Percentiles rank a stretch among this genome's conserved stretches.
These are phyloP conservation scores for Cutaneotrichosporon sp. DNA, from an alignment of 1,284 basidiomycete genomes.

Conservation along the genomic window DNA sequence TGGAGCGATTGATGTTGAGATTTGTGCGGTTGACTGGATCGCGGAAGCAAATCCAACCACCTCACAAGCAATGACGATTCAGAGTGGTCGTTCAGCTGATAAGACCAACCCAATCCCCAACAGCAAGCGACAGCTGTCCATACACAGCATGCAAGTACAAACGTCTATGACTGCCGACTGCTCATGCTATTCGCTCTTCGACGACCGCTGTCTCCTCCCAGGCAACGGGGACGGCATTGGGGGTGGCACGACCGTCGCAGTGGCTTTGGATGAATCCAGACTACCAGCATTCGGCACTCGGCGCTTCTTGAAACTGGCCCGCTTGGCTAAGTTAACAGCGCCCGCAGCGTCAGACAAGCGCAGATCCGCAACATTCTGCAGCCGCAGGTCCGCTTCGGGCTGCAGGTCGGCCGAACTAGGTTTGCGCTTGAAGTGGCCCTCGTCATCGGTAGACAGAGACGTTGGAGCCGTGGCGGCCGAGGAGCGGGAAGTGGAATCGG, in stretches of 20 bases:
- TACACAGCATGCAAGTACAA: too few species aligned
- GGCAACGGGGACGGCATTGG: background rate
- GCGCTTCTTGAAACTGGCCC: conserved; percentile 43
- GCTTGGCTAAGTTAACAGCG: conserved; percentile 31
- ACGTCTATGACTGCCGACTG: too few species aligned
- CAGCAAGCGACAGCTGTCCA: too few species aligned
- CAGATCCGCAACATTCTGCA: conserved; percentile 4
- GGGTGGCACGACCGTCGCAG: background rate
- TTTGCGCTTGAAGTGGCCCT: conserved; percentile 34
- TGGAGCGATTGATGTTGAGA: background rate
- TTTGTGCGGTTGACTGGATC: background rate
- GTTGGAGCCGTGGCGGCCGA: conserved; percentile 2
- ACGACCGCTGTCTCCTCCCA: background rate
- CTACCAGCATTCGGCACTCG: conserved; percentile 3
- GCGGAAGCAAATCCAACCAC: background rate
- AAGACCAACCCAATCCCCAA: too few species aligned
- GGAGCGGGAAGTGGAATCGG: background rate
- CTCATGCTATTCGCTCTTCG: too few species aligned
- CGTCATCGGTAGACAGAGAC: conserved; percentile 32
- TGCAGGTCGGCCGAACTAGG: conserved; percentile 42
- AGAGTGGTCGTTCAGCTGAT: too few species aligned
- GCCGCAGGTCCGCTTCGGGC: conserved; percentile 17
- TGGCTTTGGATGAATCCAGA: too few species aligned
- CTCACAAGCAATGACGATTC: too few species aligned
- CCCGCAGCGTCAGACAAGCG: conserved; percentile 5